Evolutionary conservation across 495 filamentous ascomycete genomes (phyloP).

Genomic region (Schizothecium vesticola): DNA sequence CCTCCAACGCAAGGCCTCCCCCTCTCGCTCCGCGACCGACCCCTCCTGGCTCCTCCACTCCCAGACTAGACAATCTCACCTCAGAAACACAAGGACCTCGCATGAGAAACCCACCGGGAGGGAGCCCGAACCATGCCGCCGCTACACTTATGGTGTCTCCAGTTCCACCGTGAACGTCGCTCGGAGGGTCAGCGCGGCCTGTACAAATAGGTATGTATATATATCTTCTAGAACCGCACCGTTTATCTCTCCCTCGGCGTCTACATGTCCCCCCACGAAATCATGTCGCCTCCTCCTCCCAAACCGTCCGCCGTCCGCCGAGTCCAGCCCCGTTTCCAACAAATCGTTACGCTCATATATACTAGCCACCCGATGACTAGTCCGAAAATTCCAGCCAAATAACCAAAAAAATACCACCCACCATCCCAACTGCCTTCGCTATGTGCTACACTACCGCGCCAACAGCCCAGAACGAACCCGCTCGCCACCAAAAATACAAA

Average conservation of each 20-base stretch:
- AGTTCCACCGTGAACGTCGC: no score
- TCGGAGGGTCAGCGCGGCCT: neutral
- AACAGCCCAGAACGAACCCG: neutral
- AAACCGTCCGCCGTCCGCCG: neutral
- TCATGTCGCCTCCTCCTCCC: neutral
- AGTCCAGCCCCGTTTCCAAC: neutral
- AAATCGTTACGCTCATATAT: neutral
- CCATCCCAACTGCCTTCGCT: no score
- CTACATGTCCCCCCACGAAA: neutral
- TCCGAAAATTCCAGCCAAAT: neutral
- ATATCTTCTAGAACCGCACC: neutral
- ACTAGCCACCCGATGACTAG: neutral
- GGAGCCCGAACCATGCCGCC: neutral
- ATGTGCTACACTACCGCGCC: no score
- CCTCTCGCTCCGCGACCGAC: neutral
- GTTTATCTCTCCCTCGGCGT: neutral
- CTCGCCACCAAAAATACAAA: neutral
- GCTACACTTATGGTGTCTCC: neutral
- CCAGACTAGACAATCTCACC: neutral
- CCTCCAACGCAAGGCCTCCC: neutral
- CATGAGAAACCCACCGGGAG: neutral
- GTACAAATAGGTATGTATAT: neutral
- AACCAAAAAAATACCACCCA: neutral
- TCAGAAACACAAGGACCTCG: neutral
- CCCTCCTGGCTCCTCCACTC: neutral